phyloP scores from a whole-genome alignment of 345 rosid species.

The Ricinus communis region DNA sequence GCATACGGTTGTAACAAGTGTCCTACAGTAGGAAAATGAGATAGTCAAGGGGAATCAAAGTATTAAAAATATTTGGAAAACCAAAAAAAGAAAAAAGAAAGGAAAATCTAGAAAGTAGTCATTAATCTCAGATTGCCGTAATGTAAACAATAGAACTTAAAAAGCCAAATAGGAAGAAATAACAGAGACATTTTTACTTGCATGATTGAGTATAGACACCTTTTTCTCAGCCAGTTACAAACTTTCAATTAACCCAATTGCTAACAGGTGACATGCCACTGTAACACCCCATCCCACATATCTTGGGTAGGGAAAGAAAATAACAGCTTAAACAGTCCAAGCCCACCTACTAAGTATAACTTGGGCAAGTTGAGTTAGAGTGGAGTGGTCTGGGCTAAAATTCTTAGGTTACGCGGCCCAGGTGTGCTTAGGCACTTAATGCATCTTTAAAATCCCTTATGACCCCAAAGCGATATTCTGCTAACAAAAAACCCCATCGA shows the following conservation, averaged over 20 bases:
- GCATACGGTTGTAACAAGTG: slow-evolving; percentile 59
- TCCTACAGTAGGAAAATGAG: slow-evolving; percentile 42
- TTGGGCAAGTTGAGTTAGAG: neutral
- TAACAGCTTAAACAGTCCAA: neutral
- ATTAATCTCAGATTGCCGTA: neutral
- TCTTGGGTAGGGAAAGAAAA: neutral
- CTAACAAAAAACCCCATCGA: neutral
- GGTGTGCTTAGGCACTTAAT: neutral
- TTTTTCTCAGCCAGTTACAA: neutral
- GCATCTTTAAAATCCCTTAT: neutral
- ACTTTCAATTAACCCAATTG: neutral
- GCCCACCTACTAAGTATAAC: neutral
- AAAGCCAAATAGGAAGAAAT: too few relatives aligned
- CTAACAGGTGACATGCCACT: neutral
- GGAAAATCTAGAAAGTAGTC: neutral
- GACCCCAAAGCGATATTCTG: neutral
- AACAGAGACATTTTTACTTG: neutral
- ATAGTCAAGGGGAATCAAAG: neutral
- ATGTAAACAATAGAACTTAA: neutral
- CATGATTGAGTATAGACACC: neutral
- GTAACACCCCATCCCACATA: neutral
- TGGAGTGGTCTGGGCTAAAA: neutral
- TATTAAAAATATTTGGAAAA: too few relatives aligned
- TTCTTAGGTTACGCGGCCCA: neutral
- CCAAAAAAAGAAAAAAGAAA: neutral